A percentile compares a stretch with the other conserved stretches of the same genome.
These are phyloP conservation scores for Metschnikowia lachancei DNA, from an alignment of 805 yeast genomes.

Conservation along the genomic window DNA sequence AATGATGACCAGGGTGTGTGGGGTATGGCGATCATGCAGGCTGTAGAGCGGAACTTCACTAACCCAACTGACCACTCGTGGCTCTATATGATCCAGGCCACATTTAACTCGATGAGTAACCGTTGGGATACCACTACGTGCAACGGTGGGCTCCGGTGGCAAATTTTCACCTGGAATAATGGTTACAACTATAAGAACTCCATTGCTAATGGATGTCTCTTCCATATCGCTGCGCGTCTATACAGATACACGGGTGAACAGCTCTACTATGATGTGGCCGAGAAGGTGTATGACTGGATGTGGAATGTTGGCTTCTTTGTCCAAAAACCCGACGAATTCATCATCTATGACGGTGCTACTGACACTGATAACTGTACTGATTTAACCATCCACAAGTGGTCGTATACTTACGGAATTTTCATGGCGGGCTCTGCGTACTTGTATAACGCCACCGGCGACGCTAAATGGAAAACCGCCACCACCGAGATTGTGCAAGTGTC, in stretches of 20 bases:
- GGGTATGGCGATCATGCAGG: constrained; percentile 47
- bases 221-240: constrained; percentile 44
- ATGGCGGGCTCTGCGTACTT: constrained; percentile 69
- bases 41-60: constrained; percentile 43
- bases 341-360: constrained; percentile 49
- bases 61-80: constrained; percentile 35
- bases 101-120: constrained; percentile 44
- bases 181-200: constrained; percentile 47
- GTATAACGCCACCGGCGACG: constrained; percentile 56
- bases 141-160: constrained; percentile 47
- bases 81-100: constrained; percentile 43
- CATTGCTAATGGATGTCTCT: constrained; percentile 44
- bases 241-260: constrained; percentile 42
- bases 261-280: constrained; percentile 41
- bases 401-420: constrained; percentile 67
- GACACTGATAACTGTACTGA: constrained; percentile 45
- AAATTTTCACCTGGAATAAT: constrained; percentile 47
- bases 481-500: constrained; percentile 38
- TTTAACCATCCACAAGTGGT: constrained; percentile 56
- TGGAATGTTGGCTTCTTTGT: constrained; percentile 25
- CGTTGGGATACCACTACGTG: constrained; percentile 42
- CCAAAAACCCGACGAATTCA: constrained; percentile 24
- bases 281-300: constrained; percentile 47
- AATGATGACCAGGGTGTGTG: constrained; percentile 55
- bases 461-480: constrained; percentile 41